Evolutionary conservation across 2,329 filamentous ascomycete genomes (phyloP).

Genomic region (Thermoascus crustaceus): DNA sequence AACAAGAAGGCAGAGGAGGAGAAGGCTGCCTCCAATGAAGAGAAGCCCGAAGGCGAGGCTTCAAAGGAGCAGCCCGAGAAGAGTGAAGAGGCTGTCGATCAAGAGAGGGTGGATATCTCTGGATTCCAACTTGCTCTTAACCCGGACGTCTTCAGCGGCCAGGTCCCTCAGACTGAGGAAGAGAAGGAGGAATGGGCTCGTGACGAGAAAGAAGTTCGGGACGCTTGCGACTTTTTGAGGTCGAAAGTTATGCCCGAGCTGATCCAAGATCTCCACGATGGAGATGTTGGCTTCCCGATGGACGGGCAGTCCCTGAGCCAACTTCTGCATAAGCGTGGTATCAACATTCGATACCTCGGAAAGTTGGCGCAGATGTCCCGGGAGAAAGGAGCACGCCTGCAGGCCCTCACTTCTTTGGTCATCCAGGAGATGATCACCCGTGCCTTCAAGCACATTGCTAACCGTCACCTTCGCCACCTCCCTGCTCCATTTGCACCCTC

Average conservation of each 20-base stretch:
- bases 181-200: slow-evolving; percentile 76
- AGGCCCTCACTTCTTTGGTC: slow-evolving; percentile 67
- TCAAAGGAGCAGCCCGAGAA: slow-evolving; percentile 37
- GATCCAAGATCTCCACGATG: slow-evolving; percentile 77
- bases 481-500: slow-evolving; percentile 72
- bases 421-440: slow-evolving; percentile 92
- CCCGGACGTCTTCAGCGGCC: slow-evolving; percentile 90
- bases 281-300: slow-evolving; percentile 96
- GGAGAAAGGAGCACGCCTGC: slow-evolving; percentile 60
- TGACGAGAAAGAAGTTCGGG: slow-evolving; percentile 82
- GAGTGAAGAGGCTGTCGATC: slow-evolving; percentile 33
- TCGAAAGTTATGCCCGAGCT: slow-evolving; percentile 75
- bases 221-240: slow-evolving; percentile 70
- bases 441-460: slow-evolving; percentile 86
- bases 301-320: slow-evolving; percentile 86
- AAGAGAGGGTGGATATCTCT: slow-evolving; percentile 73
- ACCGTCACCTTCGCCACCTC: slow-evolving; percentile 68
- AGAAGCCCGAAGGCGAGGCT: slow-evolving; percentile 32
- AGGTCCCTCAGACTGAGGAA: slow-evolving; percentile 78
- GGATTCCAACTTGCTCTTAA: slow-evolving; percentile 85
- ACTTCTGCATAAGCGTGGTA: slow-evolving; percentile 89
- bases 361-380: slow-evolving; percentile 64
- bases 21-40: slow-evolving; percentile 26
- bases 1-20: slow-evolving; percentile 33
- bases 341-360: slow-evolving; percentile 95